phyloP scores from a whole-genome alignment of 177 flowering plant genomes.

The Vitis hybrid region DNA sequence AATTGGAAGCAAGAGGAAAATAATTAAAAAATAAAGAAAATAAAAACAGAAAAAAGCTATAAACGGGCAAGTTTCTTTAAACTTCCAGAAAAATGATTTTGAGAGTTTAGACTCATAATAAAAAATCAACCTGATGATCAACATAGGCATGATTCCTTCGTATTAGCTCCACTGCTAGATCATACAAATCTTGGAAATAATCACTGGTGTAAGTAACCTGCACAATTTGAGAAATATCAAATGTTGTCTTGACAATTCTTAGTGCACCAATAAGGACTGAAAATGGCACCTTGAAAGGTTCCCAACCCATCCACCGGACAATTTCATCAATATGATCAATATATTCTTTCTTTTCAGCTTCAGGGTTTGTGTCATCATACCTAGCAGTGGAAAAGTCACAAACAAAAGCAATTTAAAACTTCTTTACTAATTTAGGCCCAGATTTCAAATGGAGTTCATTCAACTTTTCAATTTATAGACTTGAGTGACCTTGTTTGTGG shows the following conservation, averaged over 20 bases:
- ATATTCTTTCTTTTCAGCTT: slow-evolving; percentile 97
- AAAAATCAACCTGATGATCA: slow-evolving; percentile 84
- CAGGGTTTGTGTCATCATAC: slow-evolving; percentile 97
- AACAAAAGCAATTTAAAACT: slow-evolving; percentile 5
- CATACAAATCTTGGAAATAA: slow-evolving; percentile 90
- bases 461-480: too few relatives aligned
- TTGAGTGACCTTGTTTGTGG: too few relatives aligned
- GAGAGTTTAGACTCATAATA: background rate
- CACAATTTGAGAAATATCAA: slow-evolving; percentile 15
- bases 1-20: background rate
- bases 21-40: background rate
- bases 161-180: slow-evolving; percentile 88
- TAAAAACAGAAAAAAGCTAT: background rate
- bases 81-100: too few relatives aligned
- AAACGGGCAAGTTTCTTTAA: background rate
- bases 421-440: background rate
- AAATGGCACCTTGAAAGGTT: slow-evolving; percentile 75
- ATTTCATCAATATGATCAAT: slow-evolving; percentile 95
- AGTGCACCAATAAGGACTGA: background rate
- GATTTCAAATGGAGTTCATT: background rate
- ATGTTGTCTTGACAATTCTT: background rate
- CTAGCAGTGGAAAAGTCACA: slow-evolving; percentile 26
- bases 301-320: slow-evolving; percentile 97
- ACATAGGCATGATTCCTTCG: slow-evolving; percentile 90
- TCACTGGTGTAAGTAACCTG: slow-evolving; percentile 97